Evolutionary conservation across 352 stramenopile genomes (phyloP).

Genomic region (Phytopythium kandeliae): DNA sequence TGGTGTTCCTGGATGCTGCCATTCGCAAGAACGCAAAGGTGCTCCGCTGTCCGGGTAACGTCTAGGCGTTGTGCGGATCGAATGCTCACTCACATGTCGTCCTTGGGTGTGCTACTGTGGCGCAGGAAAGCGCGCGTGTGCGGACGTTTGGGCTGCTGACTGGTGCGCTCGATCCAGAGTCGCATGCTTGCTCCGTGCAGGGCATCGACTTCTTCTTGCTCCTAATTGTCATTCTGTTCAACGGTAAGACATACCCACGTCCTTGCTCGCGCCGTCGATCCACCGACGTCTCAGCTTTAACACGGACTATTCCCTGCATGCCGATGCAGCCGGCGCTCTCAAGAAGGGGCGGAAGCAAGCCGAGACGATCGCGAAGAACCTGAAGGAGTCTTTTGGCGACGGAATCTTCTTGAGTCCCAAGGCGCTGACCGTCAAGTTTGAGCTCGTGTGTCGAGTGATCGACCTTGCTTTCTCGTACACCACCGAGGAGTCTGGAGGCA

Average conservation of each 20-base stretch:
- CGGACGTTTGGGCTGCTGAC: constrained; percentile 65
- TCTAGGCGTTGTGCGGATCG: not conserved
- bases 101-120: not conserved
- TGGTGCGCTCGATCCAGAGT: constrained; percentile 68
- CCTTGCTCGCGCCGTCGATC: too few species aligned
- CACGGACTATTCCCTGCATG: constrained; percentile 6
- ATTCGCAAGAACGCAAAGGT: constrained; percentile 61
- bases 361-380: constrained; percentile 56
- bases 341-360: constrained; percentile 68
- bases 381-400: constrained; percentile 66
- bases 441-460: constrained; percentile 61
- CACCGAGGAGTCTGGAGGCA: constrained; percentile 28
- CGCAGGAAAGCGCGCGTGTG: constrained; percentile 58
- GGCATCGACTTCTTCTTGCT: constrained; percentile 75
- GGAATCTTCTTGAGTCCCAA: constrained; percentile 55
- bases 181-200: constrained; percentile 65
- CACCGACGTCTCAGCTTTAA: too few species aligned
- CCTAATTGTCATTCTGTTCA: constrained; percentile 73
- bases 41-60: too few species aligned
- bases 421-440: constrained; percentile 40
- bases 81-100: not conserved
- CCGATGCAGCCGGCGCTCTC: constrained; percentile 41
- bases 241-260: constrained; percentile 44
- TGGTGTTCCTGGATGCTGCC: constrained; percentile 71
- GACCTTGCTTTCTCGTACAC: constrained; percentile 74